These are phyloP conservation scores for Raffaelea deltoideospora DNA, from an alignment of 2,329 filamentous ascomycete genomes.

Conservation along the genomic window DNA sequence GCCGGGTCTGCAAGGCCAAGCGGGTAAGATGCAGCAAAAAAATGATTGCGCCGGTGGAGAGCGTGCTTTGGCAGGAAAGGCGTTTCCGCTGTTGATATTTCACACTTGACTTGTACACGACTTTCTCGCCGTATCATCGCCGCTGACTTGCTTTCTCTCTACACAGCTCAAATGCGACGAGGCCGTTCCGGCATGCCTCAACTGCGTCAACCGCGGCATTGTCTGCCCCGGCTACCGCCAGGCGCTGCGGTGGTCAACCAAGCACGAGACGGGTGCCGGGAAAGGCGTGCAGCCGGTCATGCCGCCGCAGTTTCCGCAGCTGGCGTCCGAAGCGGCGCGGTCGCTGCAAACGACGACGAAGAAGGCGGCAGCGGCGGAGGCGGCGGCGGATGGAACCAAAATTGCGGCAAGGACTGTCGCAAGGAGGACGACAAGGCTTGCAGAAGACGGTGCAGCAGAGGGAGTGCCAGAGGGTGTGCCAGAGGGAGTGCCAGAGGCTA, in stretches of 20 bases:
- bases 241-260: constrained; percentile 25
- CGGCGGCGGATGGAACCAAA: too few relatives aligned
- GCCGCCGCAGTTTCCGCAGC: constrained; percentile 4
- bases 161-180: constrained; percentile 19
- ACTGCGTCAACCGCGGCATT: constrained; percentile 15
- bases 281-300: background rate
- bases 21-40: background rate
- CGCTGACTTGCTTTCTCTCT: too few relatives aligned
- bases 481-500: background rate
- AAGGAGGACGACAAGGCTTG: too few relatives aligned
- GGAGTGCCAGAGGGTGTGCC: background rate
- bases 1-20: constrained; percentile 9
- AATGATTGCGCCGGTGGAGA: too few relatives aligned
- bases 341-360: constrained; percentile 1
- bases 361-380: too few relatives aligned
- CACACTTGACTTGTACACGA: too few relatives aligned
- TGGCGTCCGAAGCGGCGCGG: constrained; percentile 2
- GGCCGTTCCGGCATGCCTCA: constrained; percentile 14
- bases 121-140: too few relatives aligned
- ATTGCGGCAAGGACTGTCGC: too few relatives aligned
- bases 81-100: too few relatives aligned
- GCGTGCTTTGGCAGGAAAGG: too few relatives aligned
- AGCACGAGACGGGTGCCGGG: constrained; percentile 16
- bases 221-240: constrained; percentile 16
- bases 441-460: too few relatives aligned